Conservation (phyloP, 106 monocot species). For the Cymbidium sinense region DNA sequence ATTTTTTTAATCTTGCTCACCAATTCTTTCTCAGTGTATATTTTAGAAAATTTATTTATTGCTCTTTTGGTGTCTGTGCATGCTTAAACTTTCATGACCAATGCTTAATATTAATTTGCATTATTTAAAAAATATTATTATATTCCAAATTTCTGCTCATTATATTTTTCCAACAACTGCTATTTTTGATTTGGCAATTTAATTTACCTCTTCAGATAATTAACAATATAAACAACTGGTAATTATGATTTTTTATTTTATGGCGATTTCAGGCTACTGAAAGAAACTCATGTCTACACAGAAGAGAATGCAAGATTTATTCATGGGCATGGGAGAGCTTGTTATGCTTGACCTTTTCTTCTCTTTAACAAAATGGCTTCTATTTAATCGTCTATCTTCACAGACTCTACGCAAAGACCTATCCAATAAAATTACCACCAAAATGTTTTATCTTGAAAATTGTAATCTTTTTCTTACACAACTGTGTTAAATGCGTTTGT, state of each 20-base stretch:
- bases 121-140: too few species aligned
- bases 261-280: slow-evolving; percentile 33
- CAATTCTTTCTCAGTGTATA: neutral
- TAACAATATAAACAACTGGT: neutral
- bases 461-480: neutral
- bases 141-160: neutral
- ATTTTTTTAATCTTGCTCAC: neutral
- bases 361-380: neutral
- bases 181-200: too few species aligned
- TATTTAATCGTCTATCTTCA: too few species aligned
- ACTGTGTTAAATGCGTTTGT: neutral
- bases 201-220: too few species aligned
- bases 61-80: too few species aligned
- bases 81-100: too few species aligned
- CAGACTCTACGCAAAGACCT: too few species aligned
- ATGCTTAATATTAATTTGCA: too few species aligned
- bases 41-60: neutral
- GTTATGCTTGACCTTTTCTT: slow-evolving; percentile 10
- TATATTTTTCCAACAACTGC: too few species aligned
- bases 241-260: neutral
- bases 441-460: neutral
- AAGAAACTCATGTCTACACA: slow-evolving; percentile 78
- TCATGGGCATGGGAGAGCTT: slow-evolving; percentile 62
- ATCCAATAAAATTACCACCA: too few species aligned
- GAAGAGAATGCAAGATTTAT: slow-evolving; percentile 73